Evolutionary conservation across 2,329 filamentous ascomycete species (phyloP), one percentile per base, ranked within the genome.

Genomic region (Diatrype stigma): DNA sequence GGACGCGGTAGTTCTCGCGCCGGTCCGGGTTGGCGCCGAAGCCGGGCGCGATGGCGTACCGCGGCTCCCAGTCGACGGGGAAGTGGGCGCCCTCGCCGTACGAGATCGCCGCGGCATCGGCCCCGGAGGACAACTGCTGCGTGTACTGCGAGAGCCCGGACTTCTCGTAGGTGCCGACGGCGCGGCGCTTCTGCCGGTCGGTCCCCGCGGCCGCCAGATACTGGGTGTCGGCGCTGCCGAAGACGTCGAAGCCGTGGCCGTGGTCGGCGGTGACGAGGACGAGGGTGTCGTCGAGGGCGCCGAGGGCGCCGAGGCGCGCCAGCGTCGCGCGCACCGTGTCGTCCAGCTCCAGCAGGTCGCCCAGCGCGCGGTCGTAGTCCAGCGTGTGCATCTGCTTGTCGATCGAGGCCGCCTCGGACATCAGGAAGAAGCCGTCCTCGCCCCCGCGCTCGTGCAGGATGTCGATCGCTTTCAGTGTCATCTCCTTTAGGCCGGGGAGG

Each of bases 351-450:
- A 95, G 81, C 1, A 95, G 82, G 61, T 95, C 90, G 49, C 87
- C 90, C 0, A 95, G 82, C 1, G 90, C 87, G 49, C 90, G 87
- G 71, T 94, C 88, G 67, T 94, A 94, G 73, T 94, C 90, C 19
- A 94, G 80, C 2, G 75, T 68, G 72, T 95, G 90, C 89, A 95
- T 94, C 78, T 90, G 86, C 78, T 95, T 95, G 73, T 94, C 90
- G 60, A 95, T 88, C 2, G 84, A 89, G 16, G 90, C 90, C 23
- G 86, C 90, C 69, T 95, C 90, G 12, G 85, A 84, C 89, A 95
- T 94, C 63, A 95, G 78, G 77, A 94, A 90, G 80, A 87, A 95
- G 6, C 90, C 90, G 53, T 88, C 79, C 51, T 86, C 78, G 32
- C 79, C 79, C 26, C 84, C 82, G 52, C 82, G 78, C 37, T 76